Evolutionary conservation across 257 asterid genomes (phyloP).

Genomic region (Solanum rostratum): DNA sequence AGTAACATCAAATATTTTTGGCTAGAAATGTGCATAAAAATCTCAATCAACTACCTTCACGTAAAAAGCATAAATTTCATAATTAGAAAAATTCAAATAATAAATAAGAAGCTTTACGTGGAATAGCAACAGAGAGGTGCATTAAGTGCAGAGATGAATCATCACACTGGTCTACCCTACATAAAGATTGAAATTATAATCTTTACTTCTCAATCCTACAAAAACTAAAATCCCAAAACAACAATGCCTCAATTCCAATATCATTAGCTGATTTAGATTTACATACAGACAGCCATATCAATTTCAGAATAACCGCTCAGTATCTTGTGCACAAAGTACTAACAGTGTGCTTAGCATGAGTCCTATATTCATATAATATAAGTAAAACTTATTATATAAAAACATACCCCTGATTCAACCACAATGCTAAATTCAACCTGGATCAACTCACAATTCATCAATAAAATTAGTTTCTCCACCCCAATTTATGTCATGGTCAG

Average conservation of each 20-base stretch:
- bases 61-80: not conserved
- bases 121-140: not conserved
- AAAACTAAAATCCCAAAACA: not conserved
- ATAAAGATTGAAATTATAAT: not conserved
- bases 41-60: not conserved
- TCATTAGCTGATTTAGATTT: not conserved
- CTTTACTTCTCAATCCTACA: not conserved
- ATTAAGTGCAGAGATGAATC: not conserved
- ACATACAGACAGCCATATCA: not conserved
- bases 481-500: not conserved
- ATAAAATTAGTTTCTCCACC: not conserved
- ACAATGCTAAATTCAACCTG: not conserved
- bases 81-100: not conserved
- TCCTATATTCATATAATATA: not conserved
- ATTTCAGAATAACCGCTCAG: not conserved
- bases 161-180: not conserved
- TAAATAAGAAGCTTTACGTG: not conserved
- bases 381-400: not conserved
- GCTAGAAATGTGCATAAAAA: not conserved
- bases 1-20: not conserved
- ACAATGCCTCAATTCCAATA: not conserved
- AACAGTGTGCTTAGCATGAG: not conserved
- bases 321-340: not conserved
- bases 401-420: not conserved
- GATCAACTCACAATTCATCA: not conserved